Evolutionary conservation across 139 green algal species (phyloP).

Genomic region (Dunaliella sp.): DNA sequence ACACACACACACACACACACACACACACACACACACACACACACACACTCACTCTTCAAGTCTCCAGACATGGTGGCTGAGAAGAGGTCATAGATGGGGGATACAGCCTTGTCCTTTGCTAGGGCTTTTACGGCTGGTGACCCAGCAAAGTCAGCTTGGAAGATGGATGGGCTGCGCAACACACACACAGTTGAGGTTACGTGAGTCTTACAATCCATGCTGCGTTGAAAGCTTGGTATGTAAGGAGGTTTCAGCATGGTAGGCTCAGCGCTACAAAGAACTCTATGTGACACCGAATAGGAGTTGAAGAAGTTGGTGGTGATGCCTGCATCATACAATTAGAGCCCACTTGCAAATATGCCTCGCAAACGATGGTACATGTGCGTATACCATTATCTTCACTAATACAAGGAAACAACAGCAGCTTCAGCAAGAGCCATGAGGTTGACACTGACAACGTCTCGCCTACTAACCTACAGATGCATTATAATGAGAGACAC

Average conservation of each 20-base stretch:
- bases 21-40: no score
- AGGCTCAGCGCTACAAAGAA: no score
- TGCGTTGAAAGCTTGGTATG: no score
- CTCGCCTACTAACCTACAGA: not conserved
- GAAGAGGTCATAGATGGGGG: slow-evolving; percentile 37
- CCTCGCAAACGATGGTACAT: no score
- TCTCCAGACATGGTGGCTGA: slow-evolving; percentile 42
- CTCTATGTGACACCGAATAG: no score
- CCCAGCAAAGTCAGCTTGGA: slow-evolving; percentile 35
- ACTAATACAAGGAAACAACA: not conserved
- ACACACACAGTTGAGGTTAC: not conserved
- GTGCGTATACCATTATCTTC: no score
- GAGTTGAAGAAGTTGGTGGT: no score
- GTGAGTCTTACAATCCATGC: not conserved
- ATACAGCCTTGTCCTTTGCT: slow-evolving; percentile 17
- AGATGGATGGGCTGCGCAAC: slow-evolving; percentile 38
- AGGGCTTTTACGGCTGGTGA: slow-evolving; percentile 43
- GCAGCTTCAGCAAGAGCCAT: not conserved
- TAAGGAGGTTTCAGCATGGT: no score
- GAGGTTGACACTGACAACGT: not conserved
- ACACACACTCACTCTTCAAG: slow-evolving; percentile 32
- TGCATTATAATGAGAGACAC: not conserved
- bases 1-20: no score
- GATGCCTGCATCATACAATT: no score
- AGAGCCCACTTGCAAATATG: no score